A percentile compares a stretch with the other conserved stretches of the same genome.
Conservation (phyloP, 2,329 filamentous ascomycete genomes). For the Penicillium decumbens region DNA sequence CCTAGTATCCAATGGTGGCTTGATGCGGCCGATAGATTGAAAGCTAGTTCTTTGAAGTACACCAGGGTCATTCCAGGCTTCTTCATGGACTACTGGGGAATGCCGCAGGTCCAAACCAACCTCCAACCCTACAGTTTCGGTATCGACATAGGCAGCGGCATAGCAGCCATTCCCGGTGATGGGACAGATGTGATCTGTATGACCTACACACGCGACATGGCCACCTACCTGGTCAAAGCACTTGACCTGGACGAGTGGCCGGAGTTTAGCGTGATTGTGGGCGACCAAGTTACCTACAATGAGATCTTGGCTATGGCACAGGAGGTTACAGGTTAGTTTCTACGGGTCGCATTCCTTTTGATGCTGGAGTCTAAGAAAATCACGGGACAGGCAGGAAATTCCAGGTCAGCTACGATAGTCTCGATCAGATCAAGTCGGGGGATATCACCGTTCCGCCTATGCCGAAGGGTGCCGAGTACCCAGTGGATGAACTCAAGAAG, state of each 20-base stretch:
- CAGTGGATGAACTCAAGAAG: slow-evolving; percentile 25
- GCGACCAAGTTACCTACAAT: slow-evolving; percentile 45
- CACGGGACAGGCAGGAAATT: slow-evolving; percentile 30
- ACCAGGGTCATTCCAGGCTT: slow-evolving; percentile 42
- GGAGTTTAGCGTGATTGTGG: slow-evolving; percentile 33
- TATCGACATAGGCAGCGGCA: slow-evolving; percentile 44
- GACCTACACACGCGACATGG: slow-evolving; percentile 50
- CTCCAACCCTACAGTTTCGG: slow-evolving; percentile 40
- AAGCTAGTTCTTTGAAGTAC: slow-evolving; percentile 35
- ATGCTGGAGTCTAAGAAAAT: neutral
- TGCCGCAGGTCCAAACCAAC: slow-evolving; percentile 38
- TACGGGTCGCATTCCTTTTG: neutral
- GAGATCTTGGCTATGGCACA: slow-evolving; percentile 45
- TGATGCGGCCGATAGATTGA: slow-evolving; percentile 27
- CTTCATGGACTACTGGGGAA: slow-evolving; percentile 48
- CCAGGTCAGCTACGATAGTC: slow-evolving; percentile 31
- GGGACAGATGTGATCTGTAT: slow-evolving; percentile 46
- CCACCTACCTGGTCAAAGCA: slow-evolving; percentile 42
- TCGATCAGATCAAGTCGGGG: slow-evolving; percentile 33
- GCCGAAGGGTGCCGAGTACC: slow-evolving; percentile 15
- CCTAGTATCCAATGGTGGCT: slow-evolving; percentile 32
- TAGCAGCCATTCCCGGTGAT: slow-evolving; percentile 48
- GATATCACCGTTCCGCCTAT: slow-evolving; percentile 33
- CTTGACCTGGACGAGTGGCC: slow-evolving; percentile 47
- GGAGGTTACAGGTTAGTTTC: slow-evolving; percentile 37